Conservation (phyloP, 768 basidiomycete genomes). For the Hygrocybe punicea region DNA sequence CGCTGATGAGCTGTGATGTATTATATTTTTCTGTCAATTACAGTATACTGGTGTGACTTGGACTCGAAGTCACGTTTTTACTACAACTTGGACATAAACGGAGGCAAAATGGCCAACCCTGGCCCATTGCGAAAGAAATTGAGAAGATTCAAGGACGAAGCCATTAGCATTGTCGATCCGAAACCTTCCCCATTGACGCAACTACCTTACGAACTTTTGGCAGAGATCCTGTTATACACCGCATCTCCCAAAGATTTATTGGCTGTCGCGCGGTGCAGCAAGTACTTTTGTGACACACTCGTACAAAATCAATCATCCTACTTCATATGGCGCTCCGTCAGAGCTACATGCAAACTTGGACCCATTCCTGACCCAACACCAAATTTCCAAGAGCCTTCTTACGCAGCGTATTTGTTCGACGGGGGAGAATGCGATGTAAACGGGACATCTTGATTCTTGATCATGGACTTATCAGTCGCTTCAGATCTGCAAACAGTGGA, state of each 20-base stretch:
- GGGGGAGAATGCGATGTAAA: conserved; percentile 54
- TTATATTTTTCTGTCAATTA: too few relatives aligned
- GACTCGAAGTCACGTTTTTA: too few relatives aligned
- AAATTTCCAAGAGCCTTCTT: conserved; percentile 52
- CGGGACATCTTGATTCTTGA: neutral
- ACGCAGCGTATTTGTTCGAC: conserved; percentile 65
- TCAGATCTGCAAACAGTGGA: conserved; percentile 40
- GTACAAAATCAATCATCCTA: conserved; percentile 39
- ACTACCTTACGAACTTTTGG: conserved; percentile 62
- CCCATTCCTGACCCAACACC: conserved; percentile 26
- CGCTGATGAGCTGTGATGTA: conserved; percentile 7
- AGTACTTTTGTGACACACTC: conserved; percentile 50
- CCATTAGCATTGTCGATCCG: neutral
- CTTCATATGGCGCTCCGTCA: conserved; percentile 59
- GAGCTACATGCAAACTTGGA: conserved; percentile 22
- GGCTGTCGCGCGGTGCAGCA: conserved; percentile 56
- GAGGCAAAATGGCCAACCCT: too few relatives aligned
- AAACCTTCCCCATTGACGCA: conserved; percentile 6
- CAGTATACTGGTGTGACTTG: too few relatives aligned
- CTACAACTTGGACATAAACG: too few relatives aligned
- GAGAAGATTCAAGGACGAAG: neutral
- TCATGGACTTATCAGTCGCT: neutral
- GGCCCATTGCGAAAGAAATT: too few relatives aligned
- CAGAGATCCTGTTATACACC: conserved; percentile 56
- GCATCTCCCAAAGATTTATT: conserved; percentile 55